A percentile compares a stretch with the other conserved stretches of the same genome.
These are phyloP conservation scores for Botryosphaeria agaves DNA, from an alignment of 2,329 filamentous ascomycete genomes.

Conservation along the genomic window DNA sequence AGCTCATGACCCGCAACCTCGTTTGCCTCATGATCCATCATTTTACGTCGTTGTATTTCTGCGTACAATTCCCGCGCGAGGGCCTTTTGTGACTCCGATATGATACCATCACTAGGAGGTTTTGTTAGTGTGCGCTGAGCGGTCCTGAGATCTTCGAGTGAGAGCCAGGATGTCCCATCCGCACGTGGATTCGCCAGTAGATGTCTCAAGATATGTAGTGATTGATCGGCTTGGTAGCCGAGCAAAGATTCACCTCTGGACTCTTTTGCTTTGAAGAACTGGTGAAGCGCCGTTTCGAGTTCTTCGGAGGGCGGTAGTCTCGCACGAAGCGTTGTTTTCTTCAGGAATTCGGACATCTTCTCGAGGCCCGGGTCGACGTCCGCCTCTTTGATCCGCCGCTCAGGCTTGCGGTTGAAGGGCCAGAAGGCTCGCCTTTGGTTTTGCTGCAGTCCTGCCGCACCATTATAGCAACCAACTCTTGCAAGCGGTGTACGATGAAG, in stretches of 20 bases:
- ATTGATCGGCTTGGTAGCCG: constrained; percentile 47
- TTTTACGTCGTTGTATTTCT: constrained; percentile 10
- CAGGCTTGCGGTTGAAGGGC: constrained; percentile 41
- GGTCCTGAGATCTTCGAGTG: constrained; percentile 20
- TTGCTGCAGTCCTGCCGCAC: no score
- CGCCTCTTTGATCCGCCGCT: constrained; percentile 39
- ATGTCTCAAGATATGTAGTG: constrained; percentile 42
- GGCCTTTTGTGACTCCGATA: constrained; percentile 18
- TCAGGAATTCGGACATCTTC: constrained; percentile 50
- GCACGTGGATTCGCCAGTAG: constrained; percentile 22
- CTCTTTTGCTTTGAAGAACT: constrained; percentile 40
- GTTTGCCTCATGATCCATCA: neutral
- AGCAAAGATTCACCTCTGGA: constrained; percentile 35
- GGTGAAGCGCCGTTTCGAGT: constrained; percentile 45
- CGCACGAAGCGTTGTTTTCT: constrained; percentile 42
- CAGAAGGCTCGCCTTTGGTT: constrained; percentile 42
- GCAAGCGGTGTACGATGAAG: constrained; percentile 19
- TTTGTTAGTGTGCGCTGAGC: no score
- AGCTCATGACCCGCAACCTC: neutral
- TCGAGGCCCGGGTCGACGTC: constrained; percentile 55
- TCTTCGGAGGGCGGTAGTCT: constrained; percentile 47
- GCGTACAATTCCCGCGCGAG: constrained; percentile 21
- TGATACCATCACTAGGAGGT: constrained; percentile 16
- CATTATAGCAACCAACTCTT: no score
- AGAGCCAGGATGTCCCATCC: constrained; percentile 17